Conservation (phyloP, 768 basidiomycete species). For the Tricholoma furcatifolium region DNA sequence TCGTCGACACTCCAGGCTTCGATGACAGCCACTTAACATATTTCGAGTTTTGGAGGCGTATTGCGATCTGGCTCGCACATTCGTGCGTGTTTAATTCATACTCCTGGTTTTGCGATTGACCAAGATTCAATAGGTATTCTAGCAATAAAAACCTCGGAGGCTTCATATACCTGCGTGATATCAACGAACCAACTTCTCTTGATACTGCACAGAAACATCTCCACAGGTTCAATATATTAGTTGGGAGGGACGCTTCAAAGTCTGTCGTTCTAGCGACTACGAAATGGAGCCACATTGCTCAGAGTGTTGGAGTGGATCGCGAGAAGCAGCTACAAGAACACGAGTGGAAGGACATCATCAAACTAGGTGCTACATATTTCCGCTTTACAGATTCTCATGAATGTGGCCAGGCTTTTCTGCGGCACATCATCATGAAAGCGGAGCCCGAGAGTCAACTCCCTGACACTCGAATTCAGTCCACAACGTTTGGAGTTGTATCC, state of each 20-base stretch:
- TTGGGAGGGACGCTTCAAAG: conserved; percentile 13
- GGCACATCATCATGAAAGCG: conserved; percentile 7
- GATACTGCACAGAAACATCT: conserved; percentile 22
- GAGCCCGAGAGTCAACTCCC: conserved; percentile 7
- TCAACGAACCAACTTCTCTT: conserved; percentile 19
- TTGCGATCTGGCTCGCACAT: conserved; percentile 15
- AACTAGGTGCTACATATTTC: conserved; percentile 7
- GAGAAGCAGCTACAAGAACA: conserved; percentile 11
- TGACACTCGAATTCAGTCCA: conserved; percentile 24
- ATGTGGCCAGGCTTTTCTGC: conserved; percentile 9
- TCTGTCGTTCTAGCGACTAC: conserved; percentile 18
- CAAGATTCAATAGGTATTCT: conserved; percentile 5
- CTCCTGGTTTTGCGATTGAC: background rate
- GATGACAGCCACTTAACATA: conserved; percentile 17
- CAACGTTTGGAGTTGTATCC: conserved; percentile 26
- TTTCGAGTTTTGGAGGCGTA: conserved; percentile 15
- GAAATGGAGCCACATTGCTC: conserved; percentile 11
- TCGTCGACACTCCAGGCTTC: conserved; percentile 23
- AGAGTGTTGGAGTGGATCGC: conserved; percentile 2
- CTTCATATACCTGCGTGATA: conserved; percentile 18
- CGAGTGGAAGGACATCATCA: conserved; percentile 11
- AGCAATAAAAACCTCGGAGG: conserved; percentile 15
- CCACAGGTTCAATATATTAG: conserved; percentile 16
- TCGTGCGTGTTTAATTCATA: conserved; percentile 12
- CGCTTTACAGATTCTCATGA: conserved; percentile 9